These are phyloP conservation scores for Huntiella omanensis DNA, from an alignment of 2,329 filamentous ascomycete genomes.

Conservation along the genomic window DNA sequence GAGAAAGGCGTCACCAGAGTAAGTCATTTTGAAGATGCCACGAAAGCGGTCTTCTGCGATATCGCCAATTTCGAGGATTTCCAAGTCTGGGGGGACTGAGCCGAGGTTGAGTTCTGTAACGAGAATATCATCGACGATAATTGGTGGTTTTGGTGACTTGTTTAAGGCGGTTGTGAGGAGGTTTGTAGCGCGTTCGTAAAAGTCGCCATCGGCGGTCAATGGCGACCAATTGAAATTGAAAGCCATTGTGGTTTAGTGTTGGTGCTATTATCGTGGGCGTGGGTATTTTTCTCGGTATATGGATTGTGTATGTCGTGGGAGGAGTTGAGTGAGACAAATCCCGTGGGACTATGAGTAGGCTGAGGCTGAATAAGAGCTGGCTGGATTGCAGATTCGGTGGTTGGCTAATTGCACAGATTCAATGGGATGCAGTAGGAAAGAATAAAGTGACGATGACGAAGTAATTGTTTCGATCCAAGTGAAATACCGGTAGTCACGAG, in stretches of 20 bases:
- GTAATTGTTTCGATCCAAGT: no score
- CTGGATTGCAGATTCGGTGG: background rate
- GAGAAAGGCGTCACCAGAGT: constrained; percentile 84
- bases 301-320: background rate
- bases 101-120: constrained; percentile 96
- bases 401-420: background rate
- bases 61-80: constrained; percentile 95
- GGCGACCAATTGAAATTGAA: constrained; percentile 99
- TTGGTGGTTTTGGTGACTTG: constrained; percentile 93
- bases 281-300: background rate
- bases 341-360: background rate
- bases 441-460: no score
- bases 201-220: constrained; percentile 81
- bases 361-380: background rate
- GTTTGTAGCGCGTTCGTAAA: constrained; percentile 79
- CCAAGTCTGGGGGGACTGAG: constrained; percentile 80
- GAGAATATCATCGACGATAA: constrained; percentile 98
- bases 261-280: constrained; percentile 10
- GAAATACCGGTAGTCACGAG: no score
- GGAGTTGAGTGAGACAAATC: background rate
- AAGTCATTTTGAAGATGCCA: constrained; percentile 99
- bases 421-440: no score
- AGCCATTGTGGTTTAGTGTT: constrained; percentile 50
- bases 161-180: constrained; percentile 89
- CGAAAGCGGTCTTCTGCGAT: constrained; percentile 91